Evolutionary conservation across 2,329 filamentous ascomycete genomes (phyloP), one percentile per base, ranked within the genome.

Genomic region (Pseudogymnoascus sp.): DNA sequence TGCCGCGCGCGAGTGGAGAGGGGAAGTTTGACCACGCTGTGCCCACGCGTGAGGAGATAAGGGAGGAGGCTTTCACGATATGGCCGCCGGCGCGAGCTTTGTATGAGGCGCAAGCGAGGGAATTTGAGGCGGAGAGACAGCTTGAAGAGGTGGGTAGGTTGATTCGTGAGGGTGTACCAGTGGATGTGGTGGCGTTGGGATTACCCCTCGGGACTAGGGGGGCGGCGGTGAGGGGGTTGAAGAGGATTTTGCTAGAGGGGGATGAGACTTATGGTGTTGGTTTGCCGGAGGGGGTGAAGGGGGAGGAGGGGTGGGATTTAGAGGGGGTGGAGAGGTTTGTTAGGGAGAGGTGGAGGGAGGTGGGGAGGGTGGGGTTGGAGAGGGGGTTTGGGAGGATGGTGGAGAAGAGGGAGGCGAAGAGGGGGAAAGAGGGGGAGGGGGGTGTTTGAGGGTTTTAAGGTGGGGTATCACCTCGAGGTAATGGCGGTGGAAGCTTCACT

Each of bases 341-440:
- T 2, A 14, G 62, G 5, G 63, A 68, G 0, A 71, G 78, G 45
- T 78, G 79, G 73, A 65, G 74, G 8, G 68, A 69, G 10, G 75
- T 83, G 7, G 76, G 75, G 68, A 90, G 86, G 69, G 93, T 80
- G 23, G 91, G 88, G 72, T 85, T 85, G 62, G 78, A 75, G 67
- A 82, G 78, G 60, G 86, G 82, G 73, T 88, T 84, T 8, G 95
- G 93, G 51, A 99, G 83, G 51, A 97, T 83, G 37, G 92, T 90
- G 81, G 37, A 41, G 37, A 98, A 97, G 69, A 98, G 83, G 54
- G 93, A 92, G 65, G 99, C 85, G 43, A 99, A 84, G 64, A 99
- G 82, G 60, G 95, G 4, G 43, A 99, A 84, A 64, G 99, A 82
- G 60, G 95, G 4, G 16, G 39, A 11, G 16, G 39, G 39, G 7